Evolutionary conservation across 2,329 filamentous ascomycete species (phyloP).

Genomic region (Aspergillus piperis): DNA sequence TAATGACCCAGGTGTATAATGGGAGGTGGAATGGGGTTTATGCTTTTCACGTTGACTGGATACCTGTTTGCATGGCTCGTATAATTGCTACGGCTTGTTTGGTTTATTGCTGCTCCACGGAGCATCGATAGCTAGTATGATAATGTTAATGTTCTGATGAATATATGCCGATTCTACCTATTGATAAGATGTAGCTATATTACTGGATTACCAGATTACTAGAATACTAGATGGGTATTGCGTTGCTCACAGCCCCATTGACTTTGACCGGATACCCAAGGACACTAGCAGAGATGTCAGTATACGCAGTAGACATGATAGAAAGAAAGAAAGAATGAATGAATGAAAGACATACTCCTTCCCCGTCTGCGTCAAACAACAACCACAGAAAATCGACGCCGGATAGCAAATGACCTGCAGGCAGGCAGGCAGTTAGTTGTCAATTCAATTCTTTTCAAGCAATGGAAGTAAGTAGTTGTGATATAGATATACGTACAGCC

Average conservation of each 20-base stretch:
- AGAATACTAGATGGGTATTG: conserved; percentile 41
- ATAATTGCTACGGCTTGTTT: conserved; percentile 9
- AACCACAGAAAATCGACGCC: conserved; percentile 58
- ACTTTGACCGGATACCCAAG: conserved; percentile 55
- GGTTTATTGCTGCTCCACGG: neutral
- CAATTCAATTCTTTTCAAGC: too few species aligned
- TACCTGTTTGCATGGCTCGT: conserved; percentile 24
- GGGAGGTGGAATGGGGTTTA: conserved; percentile 6
- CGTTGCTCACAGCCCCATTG: conserved; percentile 53
- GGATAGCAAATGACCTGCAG: conserved; percentile 57
- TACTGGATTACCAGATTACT: too few species aligned
- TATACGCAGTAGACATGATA: neutral
- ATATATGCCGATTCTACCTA: neutral
- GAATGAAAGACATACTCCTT: conserved; percentile 48
- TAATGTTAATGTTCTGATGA: conserved; percentile 3
- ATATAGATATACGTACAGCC: conserved; percentile 48
- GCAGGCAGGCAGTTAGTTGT: too few species aligned
- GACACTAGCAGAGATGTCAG: conserved; percentile 40
- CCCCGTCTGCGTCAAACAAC: conserved; percentile 55
- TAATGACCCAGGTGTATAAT: conserved; percentile 14
- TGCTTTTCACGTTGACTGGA: conserved; percentile 22
- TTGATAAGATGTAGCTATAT: neutral
- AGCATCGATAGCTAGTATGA: neutral
- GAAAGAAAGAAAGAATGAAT: neutral
- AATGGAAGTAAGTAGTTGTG: neutral